phyloP scores from a whole-genome alignment of 192 early-diverging fungal genomes.

The Coemansia sp. region DNA sequence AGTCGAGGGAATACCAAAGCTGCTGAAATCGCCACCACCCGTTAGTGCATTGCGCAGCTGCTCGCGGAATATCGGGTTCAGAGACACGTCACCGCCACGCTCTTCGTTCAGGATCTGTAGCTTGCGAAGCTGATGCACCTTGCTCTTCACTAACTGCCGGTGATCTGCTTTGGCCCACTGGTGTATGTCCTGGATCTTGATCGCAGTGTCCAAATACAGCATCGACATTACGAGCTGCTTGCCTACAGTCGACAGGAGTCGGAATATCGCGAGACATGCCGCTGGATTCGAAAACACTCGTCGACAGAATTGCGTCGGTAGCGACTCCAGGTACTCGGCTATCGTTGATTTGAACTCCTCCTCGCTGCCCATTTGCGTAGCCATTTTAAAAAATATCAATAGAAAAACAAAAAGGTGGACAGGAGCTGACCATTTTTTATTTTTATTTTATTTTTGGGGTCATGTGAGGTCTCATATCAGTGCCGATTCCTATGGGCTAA shows the following conservation, averaged over 20 bases:
- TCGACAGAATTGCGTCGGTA: slow-evolving; percentile 76
- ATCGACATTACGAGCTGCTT: slow-evolving; percentile 91
- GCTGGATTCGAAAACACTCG: slow-evolving; percentile 87
- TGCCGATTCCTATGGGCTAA: no score
- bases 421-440: neutral
- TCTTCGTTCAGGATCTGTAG: slow-evolving; percentile 72
- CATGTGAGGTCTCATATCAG: no score
- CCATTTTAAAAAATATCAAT: neutral
- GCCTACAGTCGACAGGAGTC: slow-evolving; percentile 83
- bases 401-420: neutral
- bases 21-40: slow-evolving; percentile 78
- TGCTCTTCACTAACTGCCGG: slow-evolving; percentile 63
- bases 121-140: slow-evolving; percentile 69
- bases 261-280: slow-evolving; percentile 91
- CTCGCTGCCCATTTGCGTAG: slow-evolving; percentile 39
- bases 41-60: slow-evolving; percentile 75
- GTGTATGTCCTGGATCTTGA: slow-evolving; percentile 64
- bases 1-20: slow-evolving; percentile 81
- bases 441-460: no score
- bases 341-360: slow-evolving; percentile 73
- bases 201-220: slow-evolving; percentile 71
- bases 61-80: slow-evolving; percentile 70
- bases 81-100: slow-evolving; percentile 46
- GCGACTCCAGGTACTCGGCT: slow-evolving; percentile 77
- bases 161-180: slow-evolving; percentile 60